Base-by-base conservation (phyloP, 1,139 yeast species). In the Kluyveromyces sp. region DNA sequence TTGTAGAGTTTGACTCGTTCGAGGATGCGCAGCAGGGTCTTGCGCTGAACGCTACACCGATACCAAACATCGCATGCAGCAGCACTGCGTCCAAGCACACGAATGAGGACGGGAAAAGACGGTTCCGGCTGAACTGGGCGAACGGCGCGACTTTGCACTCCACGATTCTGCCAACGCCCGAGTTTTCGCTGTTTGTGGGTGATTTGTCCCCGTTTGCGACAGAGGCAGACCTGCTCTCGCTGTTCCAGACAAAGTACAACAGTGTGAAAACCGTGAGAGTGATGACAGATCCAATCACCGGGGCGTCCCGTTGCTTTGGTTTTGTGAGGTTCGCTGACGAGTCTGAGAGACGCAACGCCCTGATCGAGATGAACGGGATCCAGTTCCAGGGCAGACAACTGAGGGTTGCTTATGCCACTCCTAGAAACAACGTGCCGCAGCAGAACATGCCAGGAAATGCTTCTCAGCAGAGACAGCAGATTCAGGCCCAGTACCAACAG, bases 71-170 rank as follows among this genome's bases (percentile, higher is more conserved):
- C 15, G 68, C 77, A 20, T 76, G 61, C 9, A 33, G 41, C 4
- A 48, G 60, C 12, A 54, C 55, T 3, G 19, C 18, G 8, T 48
- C 48, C 18, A 30, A 41, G 32, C 46, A 40, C 22, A 60, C 65
- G 3, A 62, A 62, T 34, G 56, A 61, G n/a, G 51, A 50, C 4
- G 56, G 56, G 12, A 51, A 53, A 42, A 51, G 80, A 49, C 61
- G 68, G 3, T 79, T 89, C 57, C 80, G 86, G 62, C 71, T 89
- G 52, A 89, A 88, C 62, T 83, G 94, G 87, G 96, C 96, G 0
- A 74, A 84, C 25, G 94, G 94, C 16, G 81, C 80, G 31, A 78
- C 81, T 11, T 46, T 62, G 33, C 58, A 56, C 41, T 54, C 59
- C 33, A 51, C 57, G 22, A 55, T 54, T 15, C 58, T 63, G 12